These are phyloP conservation scores for Pelagophyceae sp. DNA, from an alignment of 352 stramenopile species.

Conservation along the genomic window DNA sequence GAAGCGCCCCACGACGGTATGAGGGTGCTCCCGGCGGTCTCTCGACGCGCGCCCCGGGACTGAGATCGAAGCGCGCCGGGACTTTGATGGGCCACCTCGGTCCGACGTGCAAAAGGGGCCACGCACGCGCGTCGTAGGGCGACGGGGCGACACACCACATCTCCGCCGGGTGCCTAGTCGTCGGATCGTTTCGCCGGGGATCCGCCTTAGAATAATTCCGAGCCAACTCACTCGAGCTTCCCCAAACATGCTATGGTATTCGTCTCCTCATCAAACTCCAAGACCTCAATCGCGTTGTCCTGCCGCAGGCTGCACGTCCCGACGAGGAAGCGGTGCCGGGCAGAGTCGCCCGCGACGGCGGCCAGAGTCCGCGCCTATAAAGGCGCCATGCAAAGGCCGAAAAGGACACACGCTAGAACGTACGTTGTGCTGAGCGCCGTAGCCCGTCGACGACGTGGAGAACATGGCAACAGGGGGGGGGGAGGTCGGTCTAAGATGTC, in stretches of 20 bases:
- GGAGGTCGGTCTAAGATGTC: too few species aligned
- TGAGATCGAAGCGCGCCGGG: too few species aligned
- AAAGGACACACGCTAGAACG: neutral
- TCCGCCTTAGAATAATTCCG: too few species aligned
- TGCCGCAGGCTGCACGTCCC: neutral
- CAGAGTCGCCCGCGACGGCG: neutral
- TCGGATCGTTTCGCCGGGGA: too few species aligned
- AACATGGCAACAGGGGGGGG: too few species aligned
- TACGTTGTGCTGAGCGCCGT: neutral
- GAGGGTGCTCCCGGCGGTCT: too few species aligned
- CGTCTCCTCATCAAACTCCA: slow-evolving; percentile 8
- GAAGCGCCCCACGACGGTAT: too few species aligned
- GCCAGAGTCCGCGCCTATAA: neutral
- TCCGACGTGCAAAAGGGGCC: too few species aligned
- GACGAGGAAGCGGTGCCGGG: neutral
- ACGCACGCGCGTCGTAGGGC: neutral
- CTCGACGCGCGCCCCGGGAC: too few species aligned
- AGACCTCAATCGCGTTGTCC: neutral
- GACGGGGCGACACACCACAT: neutral
- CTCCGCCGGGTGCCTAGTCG: neutral
- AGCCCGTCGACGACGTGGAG: neutral
- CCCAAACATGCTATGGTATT: neutral
- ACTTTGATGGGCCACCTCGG: too few species aligned
- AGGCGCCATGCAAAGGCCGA: neutral
- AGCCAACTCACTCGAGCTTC: too few species aligned